Evolutionary conservation across 78 protist species (phyloP).

Genomic region (Chrysochromulina parva): DNA sequence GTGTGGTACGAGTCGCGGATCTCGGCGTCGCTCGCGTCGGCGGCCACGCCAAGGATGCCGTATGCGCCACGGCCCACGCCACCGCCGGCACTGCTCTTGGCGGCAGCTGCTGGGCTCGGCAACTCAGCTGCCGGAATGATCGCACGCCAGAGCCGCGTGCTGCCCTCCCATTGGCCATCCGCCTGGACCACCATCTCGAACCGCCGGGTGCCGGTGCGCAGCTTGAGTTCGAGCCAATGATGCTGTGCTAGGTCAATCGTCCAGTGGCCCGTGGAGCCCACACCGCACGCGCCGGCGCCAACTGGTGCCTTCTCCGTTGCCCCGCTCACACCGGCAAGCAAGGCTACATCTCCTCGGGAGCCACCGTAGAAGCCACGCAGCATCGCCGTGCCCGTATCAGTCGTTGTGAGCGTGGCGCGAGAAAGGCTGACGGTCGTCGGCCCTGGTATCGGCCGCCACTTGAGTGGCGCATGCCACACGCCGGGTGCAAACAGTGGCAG

Average conservation of each 20-base stretch:
- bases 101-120: not conserved
- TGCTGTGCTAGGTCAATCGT: not conserved
- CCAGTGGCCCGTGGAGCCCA: constrained; percentile 1
- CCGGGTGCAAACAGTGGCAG: not conserved
- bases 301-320: not conserved
- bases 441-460: not conserved
- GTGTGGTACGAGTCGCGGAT: not conserved
- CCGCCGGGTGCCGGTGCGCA: not conserved
- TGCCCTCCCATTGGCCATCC: not conserved
- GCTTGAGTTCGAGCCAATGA: constrained; percentile 4
- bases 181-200: not conserved
- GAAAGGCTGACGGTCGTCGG: not conserved
- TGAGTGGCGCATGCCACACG: not conserved
- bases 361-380: not conserved
- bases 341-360: not conserved
- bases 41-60: not conserved
- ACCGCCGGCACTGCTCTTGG: not conserved
- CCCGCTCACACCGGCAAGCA: not conserved
- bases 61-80: not conserved
- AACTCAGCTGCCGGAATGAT: no score
- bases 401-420: not conserved
- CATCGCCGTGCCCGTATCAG: not conserved
- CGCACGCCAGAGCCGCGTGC: not conserved
- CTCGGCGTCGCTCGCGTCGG: not conserved
- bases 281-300: not conserved